phyloP scores from a whole-genome alignment of 2,329 filamentous ascomycete genomes.

The Diaporthe sp. region DNA sequence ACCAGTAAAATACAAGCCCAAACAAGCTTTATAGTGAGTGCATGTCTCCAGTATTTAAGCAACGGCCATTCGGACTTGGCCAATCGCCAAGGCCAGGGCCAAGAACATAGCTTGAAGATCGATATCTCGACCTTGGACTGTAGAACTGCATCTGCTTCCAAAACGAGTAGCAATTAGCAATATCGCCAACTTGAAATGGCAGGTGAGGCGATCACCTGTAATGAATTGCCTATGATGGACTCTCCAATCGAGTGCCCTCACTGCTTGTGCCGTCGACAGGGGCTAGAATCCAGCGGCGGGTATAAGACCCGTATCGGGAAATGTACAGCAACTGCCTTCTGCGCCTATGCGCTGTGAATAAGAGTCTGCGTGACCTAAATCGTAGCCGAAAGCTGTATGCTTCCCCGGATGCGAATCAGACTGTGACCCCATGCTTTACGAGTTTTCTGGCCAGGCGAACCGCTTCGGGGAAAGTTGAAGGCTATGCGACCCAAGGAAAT shows the following conservation, averaged over 20 bases:
- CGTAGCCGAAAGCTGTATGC: too few relatives aligned
- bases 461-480: neutral
- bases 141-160: neutral
- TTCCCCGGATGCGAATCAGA: too few relatives aligned
- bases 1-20: neutral
- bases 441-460: too few relatives aligned
- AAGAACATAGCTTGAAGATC: neutral
- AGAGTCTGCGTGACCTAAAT: too few relatives aligned
- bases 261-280: neutral
- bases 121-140: neutral
- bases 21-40: conserved; percentile 14
- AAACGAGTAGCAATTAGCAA: neutral
- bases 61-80: neutral
- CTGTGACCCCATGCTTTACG: too few relatives aligned
- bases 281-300: neutral
- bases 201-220: neutral
- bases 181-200: neutral
- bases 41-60: conserved; percentile 3
- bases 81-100: conserved; percentile 3
- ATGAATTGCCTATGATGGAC: too few relatives aligned
- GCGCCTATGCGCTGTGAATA: neutral
- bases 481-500: neutral
- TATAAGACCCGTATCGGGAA: neutral
- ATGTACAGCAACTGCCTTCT: neutral
- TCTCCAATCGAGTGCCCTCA: neutral